Conservation (phyloP, 2,329 filamentous ascomycete species). For the Clarireedia sp. region DNA sequence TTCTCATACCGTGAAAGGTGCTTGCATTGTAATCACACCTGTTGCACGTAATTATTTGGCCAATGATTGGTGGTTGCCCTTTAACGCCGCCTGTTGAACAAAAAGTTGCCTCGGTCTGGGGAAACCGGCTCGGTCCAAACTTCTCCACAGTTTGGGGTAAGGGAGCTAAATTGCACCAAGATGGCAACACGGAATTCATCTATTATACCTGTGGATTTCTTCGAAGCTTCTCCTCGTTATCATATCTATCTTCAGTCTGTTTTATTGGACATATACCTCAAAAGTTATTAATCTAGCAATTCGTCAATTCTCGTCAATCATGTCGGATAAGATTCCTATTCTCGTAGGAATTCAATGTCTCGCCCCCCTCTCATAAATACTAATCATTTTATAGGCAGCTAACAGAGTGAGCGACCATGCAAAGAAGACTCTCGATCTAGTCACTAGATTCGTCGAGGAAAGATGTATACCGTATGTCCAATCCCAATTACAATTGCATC, state of each 20-base stretch:
- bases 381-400: slow-evolving; percentile 22
- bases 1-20: too few species aligned
- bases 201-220: neutral
- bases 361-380: slow-evolving; percentile 9
- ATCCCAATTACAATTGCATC: neutral
- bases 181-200: neutral
- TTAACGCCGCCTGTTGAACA: neutral
- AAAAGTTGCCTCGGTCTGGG: slow-evolving; percentile 18
- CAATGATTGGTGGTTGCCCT: neutral
- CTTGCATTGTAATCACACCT: too few species aligned
- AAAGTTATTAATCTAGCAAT: neutral
- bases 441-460: slow-evolving; percentile 95
- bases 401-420: slow-evolving; percentile 70
- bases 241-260: too few species aligned
- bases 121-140: slow-evolving; percentile 9
- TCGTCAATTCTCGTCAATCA: slow-evolving; percentile 20
- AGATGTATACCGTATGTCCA: slow-evolving; percentile 72
- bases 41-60: neutral
- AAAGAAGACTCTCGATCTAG: slow-evolving; percentile 74
- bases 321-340: slow-evolving; percentile 40
- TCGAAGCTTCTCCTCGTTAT: too few species aligned
- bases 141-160: slow-evolving; percentile 13
- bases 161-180: neutral
- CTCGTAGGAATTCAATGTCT: slow-evolving; percentile 32
- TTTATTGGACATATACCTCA: too few species aligned